Evolutionary conservation across 2,329 filamentous ascomycete genomes (phyloP), one percentile per base, ranked within the genome.

Genomic region (Phyllosticta citriasiana): DNA sequence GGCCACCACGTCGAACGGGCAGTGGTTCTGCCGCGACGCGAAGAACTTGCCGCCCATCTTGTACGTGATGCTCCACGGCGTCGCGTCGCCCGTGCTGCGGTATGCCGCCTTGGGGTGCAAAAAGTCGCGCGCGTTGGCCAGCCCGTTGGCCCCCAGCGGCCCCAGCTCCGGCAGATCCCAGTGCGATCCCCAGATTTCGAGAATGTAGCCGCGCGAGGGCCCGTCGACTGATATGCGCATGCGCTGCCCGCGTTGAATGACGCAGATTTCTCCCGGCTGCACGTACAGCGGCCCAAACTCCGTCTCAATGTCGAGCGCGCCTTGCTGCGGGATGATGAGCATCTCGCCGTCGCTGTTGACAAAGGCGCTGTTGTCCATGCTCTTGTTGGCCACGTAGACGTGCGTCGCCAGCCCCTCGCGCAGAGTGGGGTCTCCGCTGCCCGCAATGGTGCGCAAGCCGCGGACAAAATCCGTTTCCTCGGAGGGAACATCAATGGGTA

Each of bases 1-100:
- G 2, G 85, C 87, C 2, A 91, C 88, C 0, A 92, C 83, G 67
- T 92, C 88, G 67, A 91, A 92, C 0, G 88, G 88, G 0, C 85
- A 87, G 71, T 91, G 88, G 10, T 79, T 72, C 73, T 91, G 88
- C 52, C 71, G 78, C 6, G 85, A 85, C 47, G 77, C 75, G 74
- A 88, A 91, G 57, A 90, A 81, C 55, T 79, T 77, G 65, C 87
- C 85, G 69, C 84, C 84, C 68, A 89, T 74, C 8, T 77, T 81
- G 70, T 80, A 83, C 6, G 71, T 65, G 62, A 72, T 69, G 62
- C 80, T 77, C 55, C 71, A 73, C 0, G 74, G 79, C 3, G 40
- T 4, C 9, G 57, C 55, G 78, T 57, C 72, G 3, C 66, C 64
- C 54, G 72, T 76, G 54, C 78, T 67, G 62, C 84, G 82, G 68